Evolutionary conservation across 139 green algal genomes (phyloP).

Genomic region (Edaphochlamys debaryana): DNA sequence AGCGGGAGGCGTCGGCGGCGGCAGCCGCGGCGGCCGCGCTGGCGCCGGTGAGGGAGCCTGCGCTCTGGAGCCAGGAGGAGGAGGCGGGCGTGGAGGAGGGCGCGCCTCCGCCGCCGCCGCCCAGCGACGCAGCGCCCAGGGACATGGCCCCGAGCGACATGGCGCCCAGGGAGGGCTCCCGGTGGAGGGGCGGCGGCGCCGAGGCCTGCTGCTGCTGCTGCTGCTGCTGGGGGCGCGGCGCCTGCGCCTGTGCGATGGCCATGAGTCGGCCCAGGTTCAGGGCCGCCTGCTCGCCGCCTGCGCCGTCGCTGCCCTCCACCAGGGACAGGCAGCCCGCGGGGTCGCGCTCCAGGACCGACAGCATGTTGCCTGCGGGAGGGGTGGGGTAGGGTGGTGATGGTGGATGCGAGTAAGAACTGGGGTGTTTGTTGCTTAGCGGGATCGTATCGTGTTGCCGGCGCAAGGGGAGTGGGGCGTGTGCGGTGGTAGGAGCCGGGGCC

Average conservation of each 20-base stretch:
- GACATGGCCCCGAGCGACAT: too few relatives aligned
- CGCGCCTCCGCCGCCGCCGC: too few relatives aligned
- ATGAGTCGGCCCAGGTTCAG: slow-evolving; percentile 1
- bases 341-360: slow-evolving; percentile 24
- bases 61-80: not conserved
- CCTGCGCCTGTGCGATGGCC: not conserved
- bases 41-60: not conserved
- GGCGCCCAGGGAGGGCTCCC: not conserved
- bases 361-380: slow-evolving; percentile 9
- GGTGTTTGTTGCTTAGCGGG: not conserved
- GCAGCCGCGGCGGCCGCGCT: too few relatives aligned
- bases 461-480: too few relatives aligned
- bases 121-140: too few relatives aligned
- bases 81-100: too few relatives aligned
- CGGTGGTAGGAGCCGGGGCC: too few relatives aligned
- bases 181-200: not conserved
- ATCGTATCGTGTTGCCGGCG: not conserved
- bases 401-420: not conserved
- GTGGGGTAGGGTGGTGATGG: too few relatives aligned
- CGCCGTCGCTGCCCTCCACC: not conserved
- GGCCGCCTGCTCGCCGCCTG: not conserved
- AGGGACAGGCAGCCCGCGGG: slow-evolving; percentile 13
- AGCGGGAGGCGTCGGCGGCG: not conserved
- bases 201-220: not conserved
- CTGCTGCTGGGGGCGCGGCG: not conserved